These are phyloP conservation scores for Clonostachys rosea DNA, from an alignment of 2,329 filamentous ascomycete species.

Conservation along the genomic window DNA sequence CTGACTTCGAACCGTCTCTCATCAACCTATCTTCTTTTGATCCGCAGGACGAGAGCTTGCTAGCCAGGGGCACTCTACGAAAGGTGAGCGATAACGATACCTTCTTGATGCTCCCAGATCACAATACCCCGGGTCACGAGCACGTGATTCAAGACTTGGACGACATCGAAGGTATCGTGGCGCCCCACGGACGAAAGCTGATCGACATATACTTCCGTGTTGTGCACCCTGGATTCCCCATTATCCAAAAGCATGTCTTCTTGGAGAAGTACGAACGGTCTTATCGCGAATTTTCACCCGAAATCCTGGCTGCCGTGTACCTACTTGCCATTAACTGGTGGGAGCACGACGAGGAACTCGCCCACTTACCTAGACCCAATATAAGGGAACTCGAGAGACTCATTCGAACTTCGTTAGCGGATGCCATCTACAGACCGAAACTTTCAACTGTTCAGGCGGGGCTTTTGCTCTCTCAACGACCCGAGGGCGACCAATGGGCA, in stretches of 20 bases:
- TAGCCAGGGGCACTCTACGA: slow-evolving; percentile 64
- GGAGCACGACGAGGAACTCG: slow-evolving; percentile 66
- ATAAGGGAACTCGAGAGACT: slow-evolving; percentile 69
- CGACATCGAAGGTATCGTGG: slow-evolving; percentile 71
- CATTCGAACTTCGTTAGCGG: slow-evolving; percentile 66
- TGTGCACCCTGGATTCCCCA: slow-evolving; percentile 77
- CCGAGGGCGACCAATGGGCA: slow-evolving; percentile 76
- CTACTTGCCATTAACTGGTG: slow-evolving; percentile 87
- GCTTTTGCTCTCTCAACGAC: slow-evolving; percentile 67
- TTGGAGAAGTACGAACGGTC: slow-evolving; percentile 72
- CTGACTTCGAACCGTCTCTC: slow-evolving; percentile 78
- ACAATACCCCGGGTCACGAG: slow-evolving; percentile 65
- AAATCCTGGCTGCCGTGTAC: slow-evolving; percentile 76
- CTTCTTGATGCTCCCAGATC: slow-evolving; percentile 75
- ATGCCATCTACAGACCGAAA: slow-evolving; percentile 78
- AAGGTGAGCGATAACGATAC: slow-evolving; percentile 75
- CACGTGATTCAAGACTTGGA: slow-evolving; percentile 65
- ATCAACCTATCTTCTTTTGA: slow-evolving; percentile 79
- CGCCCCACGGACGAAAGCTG: slow-evolving; percentile 70
- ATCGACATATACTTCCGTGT: slow-evolving; percentile 79
- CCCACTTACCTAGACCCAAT: slow-evolving; percentile 62
- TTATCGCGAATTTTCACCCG: slow-evolving; percentile 69
- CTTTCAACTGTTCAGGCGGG: slow-evolving; percentile 77
- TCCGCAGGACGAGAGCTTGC: slow-evolving; percentile 73
- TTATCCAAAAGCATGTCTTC: slow-evolving; percentile 77